Conservation (phyloP, 2,329 filamentous ascomycete genomes). For the Tolypocladium cylindrosporum region DNA sequence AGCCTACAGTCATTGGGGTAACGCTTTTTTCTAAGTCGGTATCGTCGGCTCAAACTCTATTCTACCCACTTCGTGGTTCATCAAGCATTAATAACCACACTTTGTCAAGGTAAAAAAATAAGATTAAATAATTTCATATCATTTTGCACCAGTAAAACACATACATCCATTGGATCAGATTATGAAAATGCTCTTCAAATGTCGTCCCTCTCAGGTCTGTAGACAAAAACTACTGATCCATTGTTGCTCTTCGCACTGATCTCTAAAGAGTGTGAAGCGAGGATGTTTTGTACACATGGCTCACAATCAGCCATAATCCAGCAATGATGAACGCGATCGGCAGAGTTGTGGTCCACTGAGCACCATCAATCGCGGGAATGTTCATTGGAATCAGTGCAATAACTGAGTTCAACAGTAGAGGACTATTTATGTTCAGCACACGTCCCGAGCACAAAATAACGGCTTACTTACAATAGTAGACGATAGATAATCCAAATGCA, state of each 20-base stretch:
- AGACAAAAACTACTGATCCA: too few species aligned
- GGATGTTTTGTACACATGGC: background rate
- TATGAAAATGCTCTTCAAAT: too few species aligned
- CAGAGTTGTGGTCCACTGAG: background rate
- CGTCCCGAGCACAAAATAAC: background rate
- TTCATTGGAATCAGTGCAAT: background rate
- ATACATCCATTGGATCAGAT: too few species aligned
- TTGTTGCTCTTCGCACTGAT: too few species aligned
- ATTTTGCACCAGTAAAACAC: too few species aligned
- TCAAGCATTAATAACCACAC: too few species aligned
- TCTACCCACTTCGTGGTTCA: too few species aligned
- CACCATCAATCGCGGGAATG: background rate
- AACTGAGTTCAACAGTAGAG: background rate
- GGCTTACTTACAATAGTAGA: background rate
- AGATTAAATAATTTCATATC: too few species aligned
- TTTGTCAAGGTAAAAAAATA: too few species aligned
- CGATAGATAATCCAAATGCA: background rate
- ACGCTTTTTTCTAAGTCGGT: conserved; percentile 60
- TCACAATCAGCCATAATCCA: background rate
- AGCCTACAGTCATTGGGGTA: conserved; percentile 50
- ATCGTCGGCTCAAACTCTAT: too few species aligned
- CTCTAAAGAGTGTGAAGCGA: background rate
- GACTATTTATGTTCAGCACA: background rate
- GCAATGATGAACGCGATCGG: background rate
- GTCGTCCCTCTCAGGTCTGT: too few species aligned